Evolutionary conservation across 2,329 filamentous ascomycete species (phyloP).

Genomic region (Fusarium sp.): DNA sequence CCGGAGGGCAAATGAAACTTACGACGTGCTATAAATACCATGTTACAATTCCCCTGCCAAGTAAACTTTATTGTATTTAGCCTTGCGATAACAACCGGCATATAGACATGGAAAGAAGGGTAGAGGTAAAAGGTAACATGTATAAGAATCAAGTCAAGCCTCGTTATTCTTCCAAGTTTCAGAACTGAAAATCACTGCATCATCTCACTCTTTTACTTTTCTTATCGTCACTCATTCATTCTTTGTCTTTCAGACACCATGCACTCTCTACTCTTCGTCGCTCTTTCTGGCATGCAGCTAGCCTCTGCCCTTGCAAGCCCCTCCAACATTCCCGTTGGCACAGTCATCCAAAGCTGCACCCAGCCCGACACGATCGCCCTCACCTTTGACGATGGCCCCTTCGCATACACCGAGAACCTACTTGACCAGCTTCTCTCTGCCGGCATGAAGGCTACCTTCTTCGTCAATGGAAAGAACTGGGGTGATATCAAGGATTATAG

Average conservation of each 20-base stretch:
- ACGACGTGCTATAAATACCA: neutral
- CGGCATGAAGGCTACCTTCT: slow-evolving; percentile 48
- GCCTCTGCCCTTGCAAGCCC: neutral
- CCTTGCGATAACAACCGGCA: neutral
- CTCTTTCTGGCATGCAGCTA: neutral
- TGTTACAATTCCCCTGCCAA: neutral
- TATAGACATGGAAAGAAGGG: neutral
- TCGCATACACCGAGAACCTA: slow-evolving; percentile 49
- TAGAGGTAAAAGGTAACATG: neutral
- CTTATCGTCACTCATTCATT: neutral
- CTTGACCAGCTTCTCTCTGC: slow-evolving; percentile 47
- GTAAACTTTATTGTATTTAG: neutral
- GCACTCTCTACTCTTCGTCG: neutral
- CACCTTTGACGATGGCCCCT: neutral
- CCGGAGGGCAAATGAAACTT: neutral
- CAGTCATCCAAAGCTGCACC: neutral
- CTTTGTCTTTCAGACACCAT: neutral
- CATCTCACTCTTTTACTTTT: neutral
- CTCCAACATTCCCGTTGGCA: neutral
- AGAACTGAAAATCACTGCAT: neutral
- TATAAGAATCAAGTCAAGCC: neutral
- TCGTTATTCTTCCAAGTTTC: neutral
- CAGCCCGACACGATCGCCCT: neutral
- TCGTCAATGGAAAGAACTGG: slow-evolving; percentile 37
- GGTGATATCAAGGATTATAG: slow-evolving; percentile 18